Conservation (phyloP, 768 basidiomycete species). For the Tylopilus cervinicoccineus region DNA sequence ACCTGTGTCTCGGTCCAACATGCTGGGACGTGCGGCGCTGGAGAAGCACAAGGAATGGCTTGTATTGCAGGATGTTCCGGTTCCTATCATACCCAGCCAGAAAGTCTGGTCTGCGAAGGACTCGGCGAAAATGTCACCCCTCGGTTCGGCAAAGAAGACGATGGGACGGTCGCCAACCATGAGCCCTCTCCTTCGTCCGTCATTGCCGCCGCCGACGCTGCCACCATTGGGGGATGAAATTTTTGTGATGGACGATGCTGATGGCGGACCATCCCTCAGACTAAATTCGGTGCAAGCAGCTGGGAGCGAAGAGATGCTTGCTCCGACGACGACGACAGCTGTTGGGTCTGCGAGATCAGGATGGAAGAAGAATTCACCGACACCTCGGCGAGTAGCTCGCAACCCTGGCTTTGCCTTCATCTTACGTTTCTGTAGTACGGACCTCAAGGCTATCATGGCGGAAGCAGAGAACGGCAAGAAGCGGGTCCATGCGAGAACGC, state of each 20-base stretch:
- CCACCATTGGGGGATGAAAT: slow-evolving; percentile 53
- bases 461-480: slow-evolving; percentile 50
- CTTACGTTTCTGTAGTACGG: slow-evolving; percentile 46
- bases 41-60: slow-evolving; percentile 70
- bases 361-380: slow-evolving; percentile 45
- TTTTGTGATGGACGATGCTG: slow-evolving; percentile 80
- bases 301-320: neutral
- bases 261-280: slow-evolving; percentile 32
- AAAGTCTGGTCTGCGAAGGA: slow-evolving; percentile 22
- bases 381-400: slow-evolving; percentile 44
- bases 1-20: slow-evolving; percentile 57
- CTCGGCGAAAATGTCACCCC: slow-evolving; percentile 31
- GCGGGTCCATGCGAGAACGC: neutral
- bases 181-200: slow-evolving; percentile 26
- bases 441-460: slow-evolving; percentile 85
- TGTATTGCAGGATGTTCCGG: slow-evolving; percentile 61
- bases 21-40: slow-evolving; percentile 51
- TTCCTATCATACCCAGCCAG: slow-evolving; percentile 40
- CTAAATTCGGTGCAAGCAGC: slow-evolving; percentile 11
- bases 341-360: slow-evolving; percentile 26
- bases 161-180: slow-evolving; percentile 3
- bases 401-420: slow-evolving; percentile 12
- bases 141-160: slow-evolving; percentile 17
- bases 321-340: neutral
- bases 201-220: neutral